Evolutionary conservation across 2,329 filamentous ascomycete genomes (phyloP), one percentile per base, ranked within the genome.

Genomic region (Talaromyces albobiverticillius): DNA sequence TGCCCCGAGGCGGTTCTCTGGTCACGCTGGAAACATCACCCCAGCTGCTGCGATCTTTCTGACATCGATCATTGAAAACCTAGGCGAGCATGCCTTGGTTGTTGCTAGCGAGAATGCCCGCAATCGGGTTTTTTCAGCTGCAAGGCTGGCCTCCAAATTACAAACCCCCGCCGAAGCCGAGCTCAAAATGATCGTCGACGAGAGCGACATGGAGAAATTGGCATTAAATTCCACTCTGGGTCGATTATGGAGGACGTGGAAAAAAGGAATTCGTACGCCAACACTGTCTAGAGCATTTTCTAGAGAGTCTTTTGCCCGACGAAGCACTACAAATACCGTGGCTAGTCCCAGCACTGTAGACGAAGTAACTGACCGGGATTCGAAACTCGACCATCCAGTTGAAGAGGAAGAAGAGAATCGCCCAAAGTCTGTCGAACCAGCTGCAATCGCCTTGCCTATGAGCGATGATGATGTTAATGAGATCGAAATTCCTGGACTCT

Each of bases 31-130:
- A 54, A 80, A 85, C 46, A 88, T 97, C 18, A 95, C 91, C 0
- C 92, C 94, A 26, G 88, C 92, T 0, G 90, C 95, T 13, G 92
- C 94, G 55, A 97, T 99, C 60, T 99, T 97, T 72, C 76, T 99
- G 45, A 96, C 94, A 0, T 95, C 93, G 0, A 90, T 99, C 57
- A 78, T 99, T 40, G 94, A 99, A 71, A 94, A 91, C 66, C 85
- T 99, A 71, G 93, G 90, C 29, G 94, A 99, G 72, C 89, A 95
- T 68, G 88, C 90, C 6, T 77, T 99, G 57, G 82, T 92, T n/a
- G 83, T 95, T 36, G 89, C 91, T 14, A 90, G 90, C 13, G 88
- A 95, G 67, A 90, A 90, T 25, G 88, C 94, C 1, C 90, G 71
- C 16, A 70, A 65, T 51, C 68, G 65, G 34, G 56, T 69, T 10